A percentile compares a stretch with the other conserved stretches of the same genome.
phyloP scores from a whole-genome alignment of 148 eudicot species.

The Amaranthus palmeri region DNA sequence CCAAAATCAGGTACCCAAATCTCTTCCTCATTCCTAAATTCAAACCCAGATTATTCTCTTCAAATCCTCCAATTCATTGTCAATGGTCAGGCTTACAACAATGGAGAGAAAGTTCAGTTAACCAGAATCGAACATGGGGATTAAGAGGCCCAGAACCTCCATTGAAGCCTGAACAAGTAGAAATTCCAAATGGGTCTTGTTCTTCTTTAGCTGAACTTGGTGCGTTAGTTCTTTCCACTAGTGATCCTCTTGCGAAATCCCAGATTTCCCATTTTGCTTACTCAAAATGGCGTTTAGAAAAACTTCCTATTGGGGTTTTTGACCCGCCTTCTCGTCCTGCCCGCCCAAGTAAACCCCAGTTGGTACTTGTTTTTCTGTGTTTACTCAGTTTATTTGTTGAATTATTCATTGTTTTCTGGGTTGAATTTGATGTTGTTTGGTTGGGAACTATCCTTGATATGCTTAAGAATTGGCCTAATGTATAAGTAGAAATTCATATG shows the following conservation, averaged over 20 bases:
- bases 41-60: slow-evolving; percentile 22
- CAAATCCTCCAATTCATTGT: slow-evolving; percentile 7
- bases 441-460: not conserved
- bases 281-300: slow-evolving; percentile 38
- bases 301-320: slow-evolving; percentile 53
- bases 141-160: slow-evolving; percentile 52
- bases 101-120: slow-evolving; percentile 59
- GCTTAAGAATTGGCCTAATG: no score
- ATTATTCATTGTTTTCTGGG: not conserved
- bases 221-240: slow-evolving; percentile 59
- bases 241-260: slow-evolving; percentile 63
- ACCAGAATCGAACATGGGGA: slow-evolving; percentile 72
- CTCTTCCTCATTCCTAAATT: not conserved
- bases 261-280: slow-evolving; percentile 74
- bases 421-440: not conserved
- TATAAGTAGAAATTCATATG: no score
- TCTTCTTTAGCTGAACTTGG: slow-evolving; percentile 73
- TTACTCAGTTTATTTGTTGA: not conserved
- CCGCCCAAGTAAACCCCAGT: slow-evolving; percentile 61
- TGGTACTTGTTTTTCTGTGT: slow-evolving; percentile 38
- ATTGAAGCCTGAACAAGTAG: slow-evolving; percentile 10
- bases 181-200: slow-evolving; percentile 22
- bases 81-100: slow-evolving; percentile 67
- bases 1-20: slow-evolving; percentile 16
- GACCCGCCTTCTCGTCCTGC: slow-evolving; percentile 60